Conservation (phyloP, 257 asterid genomes). For the Nicotiana noctiflora region DNA sequence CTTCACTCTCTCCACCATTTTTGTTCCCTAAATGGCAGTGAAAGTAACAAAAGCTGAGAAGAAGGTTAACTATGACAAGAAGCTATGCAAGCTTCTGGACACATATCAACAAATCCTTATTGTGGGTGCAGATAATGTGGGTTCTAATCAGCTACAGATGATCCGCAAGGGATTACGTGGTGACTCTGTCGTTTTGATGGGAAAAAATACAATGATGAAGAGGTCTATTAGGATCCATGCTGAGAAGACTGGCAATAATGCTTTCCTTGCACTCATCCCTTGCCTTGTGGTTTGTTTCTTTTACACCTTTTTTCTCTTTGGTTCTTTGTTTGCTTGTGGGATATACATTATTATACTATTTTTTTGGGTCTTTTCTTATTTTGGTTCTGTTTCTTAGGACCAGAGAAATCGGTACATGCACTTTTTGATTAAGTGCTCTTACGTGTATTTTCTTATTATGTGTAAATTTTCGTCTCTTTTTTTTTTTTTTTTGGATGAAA, state of each 20-base stretch:
- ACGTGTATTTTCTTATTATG: neutral
- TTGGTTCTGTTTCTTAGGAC: neutral
- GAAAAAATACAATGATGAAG: conserved; percentile 35
- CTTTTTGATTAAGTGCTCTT: neutral
- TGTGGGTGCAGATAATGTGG: conserved; percentile 24
- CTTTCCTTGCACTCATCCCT: conserved; percentile 19
- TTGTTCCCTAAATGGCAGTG: conserved; percentile 28
- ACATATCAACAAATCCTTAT: conserved; percentile 23
- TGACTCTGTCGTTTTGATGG: conserved; percentile 29
- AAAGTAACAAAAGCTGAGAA: conserved; percentile 18
- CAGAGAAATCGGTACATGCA: neutral
- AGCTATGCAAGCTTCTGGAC: conserved; percentile 26
- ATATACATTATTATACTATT: neutral
- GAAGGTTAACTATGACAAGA: conserved; percentile 20
- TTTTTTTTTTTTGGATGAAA: neutral
- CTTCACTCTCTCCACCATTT: neutral
- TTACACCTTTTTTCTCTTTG: neutral
- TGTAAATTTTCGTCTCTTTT: neutral
- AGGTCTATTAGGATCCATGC: conserved; percentile 26
- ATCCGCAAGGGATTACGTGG: conserved; percentile 29
- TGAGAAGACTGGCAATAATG: conserved; percentile 20
- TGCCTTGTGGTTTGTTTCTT: conserved; percentile 19
- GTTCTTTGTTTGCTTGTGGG: neutral
- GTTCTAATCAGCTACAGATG: conserved; percentile 25
- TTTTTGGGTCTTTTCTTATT: neutral